Evolutionary conservation across 1,284 basidiomycete genomes (phyloP).

Genomic region (Cutaneotrichosporon spelunceum): DNA sequence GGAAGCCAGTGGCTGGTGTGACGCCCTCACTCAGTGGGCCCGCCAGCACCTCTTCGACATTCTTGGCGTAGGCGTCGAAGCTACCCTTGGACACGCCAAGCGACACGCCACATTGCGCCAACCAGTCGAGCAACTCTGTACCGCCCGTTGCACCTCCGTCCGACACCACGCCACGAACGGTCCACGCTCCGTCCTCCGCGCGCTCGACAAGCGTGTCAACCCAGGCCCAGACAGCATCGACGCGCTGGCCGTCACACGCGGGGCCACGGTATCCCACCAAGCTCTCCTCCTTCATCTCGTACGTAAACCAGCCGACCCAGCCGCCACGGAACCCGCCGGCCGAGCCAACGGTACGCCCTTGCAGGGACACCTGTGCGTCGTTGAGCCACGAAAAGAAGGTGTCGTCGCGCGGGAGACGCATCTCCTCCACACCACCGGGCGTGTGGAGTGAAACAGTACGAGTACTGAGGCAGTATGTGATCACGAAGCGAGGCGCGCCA

Average conservation of each 20-base stretch:
- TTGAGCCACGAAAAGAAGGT: conserved; percentile 50
- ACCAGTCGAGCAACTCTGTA: conserved; percentile 36
- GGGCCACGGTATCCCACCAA: conserved; percentile 43
- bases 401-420: conserved; percentile 24
- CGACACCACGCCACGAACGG: conserved; percentile 48
- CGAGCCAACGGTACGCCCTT: conserved; percentile 4
- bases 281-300: conserved; percentile 58
- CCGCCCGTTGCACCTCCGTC: conserved; percentile 8
- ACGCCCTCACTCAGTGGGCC: background rate
- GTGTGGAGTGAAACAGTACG: conserved; percentile 30
- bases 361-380: conserved; percentile 30
- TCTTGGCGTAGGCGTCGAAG: conserved; percentile 27
- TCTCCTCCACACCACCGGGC: conserved; percentile 24
- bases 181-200: conserved; percentile 51
- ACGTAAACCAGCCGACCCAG: conserved; percentile 57
- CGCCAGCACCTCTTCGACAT: conserved; percentile 17
- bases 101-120: conserved; percentile 29
- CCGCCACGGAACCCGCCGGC: conserved; percentile 51
- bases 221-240: conserved; percentile 51
- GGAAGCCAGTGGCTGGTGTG: conserved; percentile 26
- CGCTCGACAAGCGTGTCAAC: conserved; percentile 51
- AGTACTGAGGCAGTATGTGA: conserved; percentile 44
- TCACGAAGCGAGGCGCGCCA: conserved; percentile 39
- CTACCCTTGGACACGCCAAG: conserved; percentile 30
- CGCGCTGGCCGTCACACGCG: conserved; percentile 5